These are phyloP conservation scores for Wickerhamiella azyma DNA, from an alignment of 805 yeast species.

Conservation along the genomic window DNA sequence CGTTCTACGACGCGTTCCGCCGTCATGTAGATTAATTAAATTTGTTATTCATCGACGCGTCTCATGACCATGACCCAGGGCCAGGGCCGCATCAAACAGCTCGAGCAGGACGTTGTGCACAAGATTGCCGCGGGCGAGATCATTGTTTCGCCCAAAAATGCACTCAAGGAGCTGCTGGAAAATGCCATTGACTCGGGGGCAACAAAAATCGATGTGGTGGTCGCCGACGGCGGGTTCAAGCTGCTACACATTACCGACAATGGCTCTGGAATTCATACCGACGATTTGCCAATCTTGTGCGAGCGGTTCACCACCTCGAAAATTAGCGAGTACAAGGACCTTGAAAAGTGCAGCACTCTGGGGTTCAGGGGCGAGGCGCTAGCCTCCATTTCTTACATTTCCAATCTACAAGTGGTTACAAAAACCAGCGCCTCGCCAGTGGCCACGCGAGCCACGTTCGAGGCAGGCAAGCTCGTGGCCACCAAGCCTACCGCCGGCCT, in stretches of 20 bases:
- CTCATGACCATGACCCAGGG: constrained; percentile 30
- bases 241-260: constrained; percentile 78
- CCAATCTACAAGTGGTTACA: constrained; percentile 69
- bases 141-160: constrained; percentile 86
- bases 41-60: constrained; percentile 53
- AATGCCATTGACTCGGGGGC: constrained; percentile 82
- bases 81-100: constrained; percentile 24
- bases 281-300: constrained; percentile 69
- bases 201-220: constrained; percentile 57
- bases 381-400: constrained; percentile 83
- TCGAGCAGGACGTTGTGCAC: constrained; percentile 65
- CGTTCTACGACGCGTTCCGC: neutral
- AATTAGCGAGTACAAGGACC: constrained; percentile 57
- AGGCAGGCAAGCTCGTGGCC: constrained; percentile 48
- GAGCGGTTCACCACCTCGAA: constrained; percentile 90
- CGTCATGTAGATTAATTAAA: constrained; percentile 34
- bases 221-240: constrained; percentile 88
- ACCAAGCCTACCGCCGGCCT: constrained; percentile 68
- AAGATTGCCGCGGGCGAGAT: constrained; percentile 96
- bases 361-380: constrained; percentile 97
- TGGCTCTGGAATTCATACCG: constrained; percentile 62
- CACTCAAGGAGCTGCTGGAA: constrained; percentile 83
- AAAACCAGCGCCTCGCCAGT: constrained; percentile 45
- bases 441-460: constrained; percentile 60
- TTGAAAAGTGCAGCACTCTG: constrained; percentile 56